These are phyloP conservation scores for Lepiota brunneoincarnata DNA, from an alignment of 768 basidiomycete genomes.

Conservation along the genomic window DNA sequence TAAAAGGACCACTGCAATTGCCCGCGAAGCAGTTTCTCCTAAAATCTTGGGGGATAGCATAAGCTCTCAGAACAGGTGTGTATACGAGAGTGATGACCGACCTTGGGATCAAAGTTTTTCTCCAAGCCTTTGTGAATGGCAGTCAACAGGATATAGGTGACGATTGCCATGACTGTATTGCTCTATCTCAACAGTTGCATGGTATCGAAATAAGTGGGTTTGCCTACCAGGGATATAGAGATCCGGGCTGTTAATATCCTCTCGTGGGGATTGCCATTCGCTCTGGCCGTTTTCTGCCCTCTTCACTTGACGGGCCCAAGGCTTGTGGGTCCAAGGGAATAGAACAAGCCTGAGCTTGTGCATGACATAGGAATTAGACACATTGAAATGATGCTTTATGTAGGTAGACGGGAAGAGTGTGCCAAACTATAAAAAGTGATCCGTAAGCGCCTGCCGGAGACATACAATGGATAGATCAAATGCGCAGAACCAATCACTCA, in stretches of 20 bases:
- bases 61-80: neutral
- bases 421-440: slow-evolving; percentile 56
- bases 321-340: slow-evolving; percentile 94
- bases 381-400: slow-evolving; percentile 92
- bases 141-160: slow-evolving; percentile 90
- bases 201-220: neutral
- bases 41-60: slow-evolving; percentile 49
- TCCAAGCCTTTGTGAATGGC: slow-evolving; percentile 84
- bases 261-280: slow-evolving; percentile 86
- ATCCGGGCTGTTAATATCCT: slow-evolving; percentile 95
- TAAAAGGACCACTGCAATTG: slow-evolving; percentile 78
- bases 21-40: slow-evolving; percentile 81
- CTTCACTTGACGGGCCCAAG: slow-evolving; percentile 73
- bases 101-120: slow-evolving; percentile 79
- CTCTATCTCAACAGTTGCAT: neutral
- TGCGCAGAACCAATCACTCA: slow-evolving; percentile 33
- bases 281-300: slow-evolving; percentile 64
- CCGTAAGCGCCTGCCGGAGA: neutral
- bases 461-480: neutral
- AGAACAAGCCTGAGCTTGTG: slow-evolving; percentile 82
- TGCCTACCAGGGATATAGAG: slow-evolving; percentile 86
- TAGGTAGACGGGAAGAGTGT: slow-evolving; percentile 71
- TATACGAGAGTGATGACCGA: slow-evolving; percentile 11
- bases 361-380: slow-evolving; percentile 94
- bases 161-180: slow-evolving; percentile 87